phyloP scores from a whole-genome alignment of 495 filamentous ascomycete genomes.

The Geopyxis carbonaria region DNA sequence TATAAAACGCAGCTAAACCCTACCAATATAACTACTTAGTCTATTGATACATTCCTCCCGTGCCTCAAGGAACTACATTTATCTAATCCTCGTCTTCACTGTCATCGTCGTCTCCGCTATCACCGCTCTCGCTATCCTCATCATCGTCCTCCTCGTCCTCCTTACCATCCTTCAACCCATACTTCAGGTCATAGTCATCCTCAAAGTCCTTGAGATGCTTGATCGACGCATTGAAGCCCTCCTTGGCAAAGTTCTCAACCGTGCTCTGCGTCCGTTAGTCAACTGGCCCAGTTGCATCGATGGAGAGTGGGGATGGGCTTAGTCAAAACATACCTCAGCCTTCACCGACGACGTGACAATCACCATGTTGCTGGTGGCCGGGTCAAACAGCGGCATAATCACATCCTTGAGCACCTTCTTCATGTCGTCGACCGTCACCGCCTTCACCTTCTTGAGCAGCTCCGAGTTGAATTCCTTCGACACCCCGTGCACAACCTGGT shows the following conservation, averaged over 20 bases:
- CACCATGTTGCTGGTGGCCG: slow-evolving; percentile 61
- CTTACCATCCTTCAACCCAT: slow-evolving; percentile 47
- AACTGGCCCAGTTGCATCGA: neutral
- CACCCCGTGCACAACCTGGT: slow-evolving; percentile 58
- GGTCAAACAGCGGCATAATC: slow-evolving; percentile 59
- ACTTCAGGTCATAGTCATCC: slow-evolving; percentile 76
- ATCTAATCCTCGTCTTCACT: slow-evolving; percentile 31
- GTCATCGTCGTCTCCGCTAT: slow-evolving; percentile 20
- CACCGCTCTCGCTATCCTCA: slow-evolving; percentile 31
- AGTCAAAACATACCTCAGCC: slow-evolving; percentile 47
- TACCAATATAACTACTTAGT: too few relatives aligned
- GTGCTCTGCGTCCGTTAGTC: slow-evolving; percentile 37
- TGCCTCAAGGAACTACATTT: too few relatives aligned
- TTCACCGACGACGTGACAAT: slow-evolving; percentile 78
- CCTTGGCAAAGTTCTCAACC: slow-evolving; percentile 48
- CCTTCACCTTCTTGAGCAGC: slow-evolving; percentile 58
- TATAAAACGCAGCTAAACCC: too few relatives aligned
- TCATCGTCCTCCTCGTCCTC: slow-evolving; percentile 49
- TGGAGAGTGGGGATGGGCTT: slow-evolving; percentile 3
- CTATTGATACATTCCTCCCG: too few relatives aligned
- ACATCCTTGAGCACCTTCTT: slow-evolving; percentile 55
- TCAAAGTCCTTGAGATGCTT: slow-evolving; percentile 65
- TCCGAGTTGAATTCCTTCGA: slow-evolving; percentile 61
- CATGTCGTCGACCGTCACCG: slow-evolving; percentile 60
- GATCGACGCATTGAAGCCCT: slow-evolving; percentile 61